Evolutionary conservation across 1,139 yeast species (phyloP), one percentile per base, ranked within the genome.

Genomic region (Groenewaldozyma auringiensis): DNA sequence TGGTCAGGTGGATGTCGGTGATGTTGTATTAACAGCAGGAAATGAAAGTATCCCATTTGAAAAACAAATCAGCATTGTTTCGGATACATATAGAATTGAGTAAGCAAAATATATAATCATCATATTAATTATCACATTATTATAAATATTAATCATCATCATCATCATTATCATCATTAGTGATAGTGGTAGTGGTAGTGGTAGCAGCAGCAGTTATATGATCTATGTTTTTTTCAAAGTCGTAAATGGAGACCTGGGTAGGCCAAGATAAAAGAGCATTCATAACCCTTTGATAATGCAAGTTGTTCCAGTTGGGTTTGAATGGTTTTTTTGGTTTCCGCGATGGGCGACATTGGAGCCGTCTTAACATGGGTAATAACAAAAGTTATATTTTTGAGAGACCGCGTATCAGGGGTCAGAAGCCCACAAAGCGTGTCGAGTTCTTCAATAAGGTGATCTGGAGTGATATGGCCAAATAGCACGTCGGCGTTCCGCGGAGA

Each of bases 401-500:
- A 32, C 31, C 18, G 42, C 41, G 27, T 17, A 2, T 41, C 42
- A 11, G 45, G 21, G 34, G 39, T 55, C 34, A 52, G 43, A 34
- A 52, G 47, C 14, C 48, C 52, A 11, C 66, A 55, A 33, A 83
- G 62, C n/a, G 51, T 56, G 36, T 59, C 52, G 35, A 88, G 66
- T 56, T 86, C 95, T 16, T 66, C 59, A 13, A 84, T 69, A 34
- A 88, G 64, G 53, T 76, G 75, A 2, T 60, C 53, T 2, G 96
- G 94, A 20, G 84, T 79, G 62, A 88, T 62, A 64, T 88, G 96
- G 1, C 96, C 96, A 60, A 78, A 88, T 39, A 83, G 58, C 3
- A 71, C 68, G 3, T 65, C 63, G 13, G 69, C 72, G 1, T 71
- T 66, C 1, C 73, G 69, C n/a, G 67, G 65, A 49, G 73, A 71